phyloP scores from a whole-genome alignment of 805 yeast genomes.

The Candida golubevii region DNA sequence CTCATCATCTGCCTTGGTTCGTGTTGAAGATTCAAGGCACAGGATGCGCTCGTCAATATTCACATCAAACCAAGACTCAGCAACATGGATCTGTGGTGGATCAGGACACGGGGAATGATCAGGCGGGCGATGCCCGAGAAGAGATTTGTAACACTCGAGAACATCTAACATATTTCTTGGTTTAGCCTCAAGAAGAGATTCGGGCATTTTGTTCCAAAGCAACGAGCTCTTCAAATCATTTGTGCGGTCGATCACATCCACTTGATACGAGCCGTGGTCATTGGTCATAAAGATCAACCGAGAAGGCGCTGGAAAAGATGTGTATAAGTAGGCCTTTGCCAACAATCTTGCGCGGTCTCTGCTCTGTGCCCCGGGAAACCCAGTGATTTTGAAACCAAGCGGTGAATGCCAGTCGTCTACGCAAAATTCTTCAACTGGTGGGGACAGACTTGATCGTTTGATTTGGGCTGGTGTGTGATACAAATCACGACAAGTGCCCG shows the following conservation, averaged over 20 bases:
- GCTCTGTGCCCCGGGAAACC: constrained; percentile 22
- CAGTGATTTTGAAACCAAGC: constrained; percentile 22
- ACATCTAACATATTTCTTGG: constrained; percentile 6
- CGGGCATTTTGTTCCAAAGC: constrained; percentile 21
- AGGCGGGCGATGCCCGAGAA: constrained; percentile 11
- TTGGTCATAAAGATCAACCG: constrained; percentile 29
- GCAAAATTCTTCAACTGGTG: constrained; percentile 20
- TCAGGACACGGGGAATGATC: background rate
- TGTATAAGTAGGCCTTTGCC: constrained; percentile 27
- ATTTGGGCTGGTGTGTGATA: background rate
- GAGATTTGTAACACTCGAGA: constrained; percentile 13
- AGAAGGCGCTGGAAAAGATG: constrained; percentile 26
- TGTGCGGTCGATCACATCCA: constrained; percentile 15
- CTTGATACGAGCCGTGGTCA: constrained; percentile 18
- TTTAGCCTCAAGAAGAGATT: constrained; percentile 6
- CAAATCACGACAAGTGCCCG: background rate
- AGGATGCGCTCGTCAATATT: constrained; percentile 21
- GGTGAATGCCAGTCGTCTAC: constrained; percentile 11
- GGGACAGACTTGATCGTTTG: constrained; percentile 4
- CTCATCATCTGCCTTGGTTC: constrained; percentile 9
- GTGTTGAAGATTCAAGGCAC: constrained; percentile 14
- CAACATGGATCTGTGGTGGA: constrained; percentile 13
- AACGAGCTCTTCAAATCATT: constrained; percentile 20
- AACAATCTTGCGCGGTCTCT: constrained; percentile 23
- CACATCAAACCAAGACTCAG: constrained; percentile 22